Evolutionary conservation across 495 filamentous ascomycete species (phyloP), one percentile per base, ranked within the genome.

Genomic region (Hyaloscypha variabilis): DNA sequence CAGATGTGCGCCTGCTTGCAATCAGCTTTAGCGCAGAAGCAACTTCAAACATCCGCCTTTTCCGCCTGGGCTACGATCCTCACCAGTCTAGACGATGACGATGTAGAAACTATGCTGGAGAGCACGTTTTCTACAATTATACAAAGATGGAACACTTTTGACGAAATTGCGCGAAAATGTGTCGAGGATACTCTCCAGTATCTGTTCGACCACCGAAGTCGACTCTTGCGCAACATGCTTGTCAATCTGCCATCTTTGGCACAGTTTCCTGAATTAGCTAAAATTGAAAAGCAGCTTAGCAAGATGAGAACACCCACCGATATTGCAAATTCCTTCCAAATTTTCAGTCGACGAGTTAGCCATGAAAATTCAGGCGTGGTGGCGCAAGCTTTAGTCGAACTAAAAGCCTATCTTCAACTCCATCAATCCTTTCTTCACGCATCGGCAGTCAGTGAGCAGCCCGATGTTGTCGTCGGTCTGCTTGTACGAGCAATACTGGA

Each of bases 281-380:
- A 86, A 26, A 81, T 91, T 36, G 87, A 92, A 65, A 72, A 73
- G 8, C 81, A 86, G 62, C 77, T 99, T 14, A 80, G 81, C 14
- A 77, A 82, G 3, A 76, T 95, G 65, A 91, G 89, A 68, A 77
- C 77, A 0, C 78, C 83, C 29, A 72, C 79, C 3, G 79, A 78
- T 56, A 79, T 85, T 23, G 83, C 84, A 65, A 85, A 83, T 53
- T 84, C 85, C 10, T 91, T 93, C 67, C 76, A 80, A 36, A 81
- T 90, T 19, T 93, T 97, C 57, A 82, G 85, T 60, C 78, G 83
- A 58, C 86, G 95, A 49, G 87, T 94, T 60, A 79, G 81, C 49
- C 91, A 93, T 71, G 95, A 98, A 70, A 97, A 92, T 75, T 81
- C 85, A 0, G 87, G 89, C 0, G 93, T 98, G 52, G 91, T 97